Evolutionary conservation across 257 asterid genomes (phyloP).

Genomic region (Solanum paucissectum): DNA sequence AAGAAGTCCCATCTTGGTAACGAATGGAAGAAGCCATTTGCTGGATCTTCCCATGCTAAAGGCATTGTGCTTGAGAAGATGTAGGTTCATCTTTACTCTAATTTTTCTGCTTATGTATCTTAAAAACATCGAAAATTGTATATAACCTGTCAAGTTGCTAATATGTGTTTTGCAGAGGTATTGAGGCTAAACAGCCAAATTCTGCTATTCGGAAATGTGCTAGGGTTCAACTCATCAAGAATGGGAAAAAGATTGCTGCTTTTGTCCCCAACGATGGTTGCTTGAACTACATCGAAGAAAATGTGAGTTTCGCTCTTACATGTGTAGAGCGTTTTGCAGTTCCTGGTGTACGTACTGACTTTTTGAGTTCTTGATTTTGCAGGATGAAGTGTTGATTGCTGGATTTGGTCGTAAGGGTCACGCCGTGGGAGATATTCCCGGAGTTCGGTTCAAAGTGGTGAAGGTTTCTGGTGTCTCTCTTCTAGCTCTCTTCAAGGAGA

Average conservation of each 20-base stretch:
- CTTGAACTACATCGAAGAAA: slow-evolving; percentile 70
- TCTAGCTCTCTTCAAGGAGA: slow-evolving; percentile 61
- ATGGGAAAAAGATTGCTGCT: slow-evolving; percentile 80
- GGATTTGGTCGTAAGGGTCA: slow-evolving; percentile 86
- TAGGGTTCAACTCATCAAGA: slow-evolving; percentile 72
- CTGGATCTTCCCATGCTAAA: slow-evolving; percentile 75
- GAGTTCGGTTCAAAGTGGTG: slow-evolving; percentile 77
- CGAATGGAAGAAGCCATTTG: slow-evolving; percentile 82
- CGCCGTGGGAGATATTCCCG: slow-evolving; percentile 85
- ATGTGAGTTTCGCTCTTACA: slow-evolving; percentile 27
- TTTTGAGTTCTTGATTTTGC: neutral
- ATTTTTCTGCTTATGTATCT: neutral
- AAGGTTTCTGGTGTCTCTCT: slow-evolving; percentile 84
- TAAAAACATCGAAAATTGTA: neutral
- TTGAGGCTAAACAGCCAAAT: slow-evolving; percentile 81
- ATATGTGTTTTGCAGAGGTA: slow-evolving; percentile 32
- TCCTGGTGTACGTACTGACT: neutral
- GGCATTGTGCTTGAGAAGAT: slow-evolving; percentile 78
- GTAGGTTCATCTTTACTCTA: slow-evolving; percentile 15
- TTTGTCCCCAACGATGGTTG: slow-evolving; percentile 84
- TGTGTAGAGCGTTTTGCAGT: too few species aligned
- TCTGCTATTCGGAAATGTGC: slow-evolving; percentile 82
- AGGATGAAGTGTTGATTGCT: slow-evolving; percentile 83
- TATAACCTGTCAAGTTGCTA: neutral
- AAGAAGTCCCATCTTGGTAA: slow-evolving; percentile 75